Percentiles rank a stretch among this genome's conserved stretches.
These are phyloP conservation scores for Cordyceps militaris DNA, from an alignment of 2,329 filamentous ascomycete genomes.

Conservation along the genomic window DNA sequence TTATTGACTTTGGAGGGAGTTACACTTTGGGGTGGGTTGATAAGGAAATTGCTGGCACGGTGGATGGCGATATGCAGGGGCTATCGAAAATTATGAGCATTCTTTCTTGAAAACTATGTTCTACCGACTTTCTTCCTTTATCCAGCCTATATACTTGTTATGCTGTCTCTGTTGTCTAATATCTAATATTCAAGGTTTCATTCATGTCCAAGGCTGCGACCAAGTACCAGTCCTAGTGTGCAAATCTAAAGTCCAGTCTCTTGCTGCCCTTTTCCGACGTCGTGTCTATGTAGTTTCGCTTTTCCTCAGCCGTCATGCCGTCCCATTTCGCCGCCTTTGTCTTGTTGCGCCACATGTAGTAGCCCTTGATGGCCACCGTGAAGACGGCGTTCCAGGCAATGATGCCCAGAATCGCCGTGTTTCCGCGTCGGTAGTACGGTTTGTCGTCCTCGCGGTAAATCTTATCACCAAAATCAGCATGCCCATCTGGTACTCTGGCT, in stretches of 20 bases:
- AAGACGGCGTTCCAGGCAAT: constrained; percentile 26
- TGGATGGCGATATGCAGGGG: constrained; percentile 19
- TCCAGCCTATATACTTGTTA: too few species aligned
- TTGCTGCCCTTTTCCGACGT: constrained; percentile 36
- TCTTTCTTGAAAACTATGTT: too few species aligned
- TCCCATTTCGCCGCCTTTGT: constrained; percentile 35
- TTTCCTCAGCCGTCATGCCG: constrained; percentile 34
- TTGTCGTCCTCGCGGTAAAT: constrained; percentile 28
- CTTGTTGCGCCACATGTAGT: constrained; percentile 29
- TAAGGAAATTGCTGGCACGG: constrained; percentile 17
- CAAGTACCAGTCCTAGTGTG: too few species aligned
- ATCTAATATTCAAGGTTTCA: too few species aligned
- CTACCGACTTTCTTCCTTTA: too few species aligned
- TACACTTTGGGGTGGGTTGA: constrained; percentile 26
- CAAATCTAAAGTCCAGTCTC: constrained; percentile 31
- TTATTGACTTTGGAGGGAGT: constrained; percentile 26
- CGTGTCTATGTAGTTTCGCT: constrained; percentile 21
- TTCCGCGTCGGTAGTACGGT: constrained; percentile 34
- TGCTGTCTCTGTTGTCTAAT: too few species aligned
- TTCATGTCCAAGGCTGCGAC: too few species aligned
- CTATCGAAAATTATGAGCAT: constrained; percentile 1
- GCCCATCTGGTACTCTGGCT: too few species aligned
- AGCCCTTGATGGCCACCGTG: constrained; percentile 24
- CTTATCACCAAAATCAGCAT: neutral
- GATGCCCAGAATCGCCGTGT: constrained; percentile 47